Evolutionary conservation across 257 asterid species (phyloP).

Genomic region (Solanum lycopersicoides): DNA sequence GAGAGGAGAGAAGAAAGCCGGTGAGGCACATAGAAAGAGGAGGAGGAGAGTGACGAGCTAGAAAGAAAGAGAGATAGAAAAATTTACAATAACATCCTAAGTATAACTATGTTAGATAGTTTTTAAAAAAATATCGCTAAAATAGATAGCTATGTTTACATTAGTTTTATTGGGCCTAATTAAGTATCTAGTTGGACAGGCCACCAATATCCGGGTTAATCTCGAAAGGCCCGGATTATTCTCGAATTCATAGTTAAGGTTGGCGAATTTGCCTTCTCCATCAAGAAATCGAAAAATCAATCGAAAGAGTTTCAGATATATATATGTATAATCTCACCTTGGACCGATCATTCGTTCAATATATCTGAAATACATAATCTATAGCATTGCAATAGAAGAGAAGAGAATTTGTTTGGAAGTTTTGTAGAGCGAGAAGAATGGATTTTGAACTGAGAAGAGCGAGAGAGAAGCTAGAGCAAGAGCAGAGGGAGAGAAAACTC

Average conservation of each 20-base stretch:
- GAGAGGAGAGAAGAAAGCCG: background rate
- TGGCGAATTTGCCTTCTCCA: conserved; percentile 10
- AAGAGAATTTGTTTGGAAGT: conserved; percentile 3
- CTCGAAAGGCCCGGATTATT: conserved; percentile 29
- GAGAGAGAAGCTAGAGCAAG: conserved; percentile 78
- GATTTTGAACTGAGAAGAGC: conserved; percentile 92
- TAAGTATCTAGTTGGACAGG: background rate
- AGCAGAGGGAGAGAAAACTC: conserved; percentile 70
- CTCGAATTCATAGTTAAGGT: conserved; percentile 5
- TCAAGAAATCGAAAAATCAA: conserved; percentile 26
- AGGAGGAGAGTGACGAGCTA: background rate
- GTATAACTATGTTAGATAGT: no score
- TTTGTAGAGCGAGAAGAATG: conserved; percentile 19
- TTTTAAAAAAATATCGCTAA: no score
- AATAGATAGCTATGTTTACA: no score
- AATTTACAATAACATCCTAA: no score
- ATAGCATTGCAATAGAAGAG: background rate
- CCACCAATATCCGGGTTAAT: background rate
- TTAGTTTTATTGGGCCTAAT: background rate
- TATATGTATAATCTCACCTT: background rate
- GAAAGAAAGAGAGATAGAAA: background rate
- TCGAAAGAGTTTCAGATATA: background rate
- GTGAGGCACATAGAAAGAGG: background rate
- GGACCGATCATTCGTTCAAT: background rate
- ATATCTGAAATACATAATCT: background rate